Evolutionary conservation across 805 yeast genomes (phyloP).

Genomic region (Myxozyma neglecta): DNA sequence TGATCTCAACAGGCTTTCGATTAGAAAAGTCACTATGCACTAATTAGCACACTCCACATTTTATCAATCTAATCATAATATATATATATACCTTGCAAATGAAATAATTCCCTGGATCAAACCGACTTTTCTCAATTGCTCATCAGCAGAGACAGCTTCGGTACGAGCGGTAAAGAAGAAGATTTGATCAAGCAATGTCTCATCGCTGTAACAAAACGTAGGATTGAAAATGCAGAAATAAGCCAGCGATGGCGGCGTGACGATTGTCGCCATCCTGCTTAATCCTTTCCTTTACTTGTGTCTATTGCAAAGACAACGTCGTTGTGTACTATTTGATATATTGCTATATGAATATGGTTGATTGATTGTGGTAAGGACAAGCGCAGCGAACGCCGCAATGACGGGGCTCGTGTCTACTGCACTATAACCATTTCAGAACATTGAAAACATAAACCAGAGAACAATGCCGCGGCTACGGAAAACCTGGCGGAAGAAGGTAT

Average conservation of each 20-base stretch:
- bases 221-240: slow-evolving; percentile 30
- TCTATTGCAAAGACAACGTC: background rate
- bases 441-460: too few relatives aligned
- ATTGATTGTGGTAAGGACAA: too few relatives aligned
- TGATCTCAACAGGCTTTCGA: slow-evolving; percentile 28
- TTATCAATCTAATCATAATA: background rate
- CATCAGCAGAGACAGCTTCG: slow-evolving; percentile 27
- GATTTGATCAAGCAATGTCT: slow-evolving; percentile 27
- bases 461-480: too few relatives aligned
- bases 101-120: slow-evolving; percentile 30
- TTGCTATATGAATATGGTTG: too few relatives aligned
- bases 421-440: too few relatives aligned
- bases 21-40: slow-evolving; percentile 26
- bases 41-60: background rate
- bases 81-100: slow-evolving; percentile 26
- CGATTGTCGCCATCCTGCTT: slow-evolving; percentile 16
- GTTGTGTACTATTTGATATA: background rate
- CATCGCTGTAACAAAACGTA: slow-evolving; percentile 20
- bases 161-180: slow-evolving; percentile 27
- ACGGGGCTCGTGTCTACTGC: too few relatives aligned
- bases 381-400: too few relatives aligned
- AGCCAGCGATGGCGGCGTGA: slow-evolving; percentile 30
- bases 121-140: slow-evolving; percentile 28
- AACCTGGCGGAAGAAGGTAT: too few relatives aligned
- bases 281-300: background rate